These are phyloP conservation scores for Scorias spongiosa DNA, from an alignment of 2,329 filamentous ascomycete genomes.

Conservation along the genomic window DNA sequence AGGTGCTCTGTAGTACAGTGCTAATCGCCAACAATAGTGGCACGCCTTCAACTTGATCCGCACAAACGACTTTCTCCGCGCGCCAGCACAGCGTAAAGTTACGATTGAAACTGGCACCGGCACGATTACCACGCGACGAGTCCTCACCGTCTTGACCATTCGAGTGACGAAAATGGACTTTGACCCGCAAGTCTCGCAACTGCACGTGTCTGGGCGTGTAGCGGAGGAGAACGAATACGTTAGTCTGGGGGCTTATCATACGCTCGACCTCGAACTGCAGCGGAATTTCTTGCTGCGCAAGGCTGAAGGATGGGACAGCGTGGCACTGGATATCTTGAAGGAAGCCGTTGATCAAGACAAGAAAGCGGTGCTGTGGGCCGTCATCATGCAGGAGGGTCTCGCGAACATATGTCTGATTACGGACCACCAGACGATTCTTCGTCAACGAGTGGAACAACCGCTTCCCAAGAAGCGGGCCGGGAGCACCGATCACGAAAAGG, in stretches of 20 bases:
- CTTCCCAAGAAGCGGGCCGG: constrained; percentile 54
- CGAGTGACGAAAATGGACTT: constrained; percentile 53
- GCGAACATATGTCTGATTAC: constrained; percentile 75
- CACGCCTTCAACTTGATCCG: constrained; percentile 61
- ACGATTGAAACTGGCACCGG: constrained; percentile 46
- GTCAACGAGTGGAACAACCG: constrained; percentile 51
- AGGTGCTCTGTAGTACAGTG: not conserved
- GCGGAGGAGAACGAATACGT: constrained; percentile 52
- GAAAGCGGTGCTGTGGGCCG: constrained; percentile 69
- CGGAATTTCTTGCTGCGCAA: constrained; percentile 83
- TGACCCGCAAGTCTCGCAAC: constrained; percentile 49
- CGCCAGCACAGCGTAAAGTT: constrained; percentile 51
- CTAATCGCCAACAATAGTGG: constrained; percentile 37
- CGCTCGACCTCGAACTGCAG: constrained; percentile 71
- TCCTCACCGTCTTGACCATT: constrained; percentile 50
- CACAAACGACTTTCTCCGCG: constrained; percentile 47
- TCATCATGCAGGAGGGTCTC: constrained; percentile 83
- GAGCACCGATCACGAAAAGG: constrained; percentile 47
- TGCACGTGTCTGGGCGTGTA: constrained; percentile 54
- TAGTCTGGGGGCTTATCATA: constrained; percentile 53
- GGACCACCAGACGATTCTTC: constrained; percentile 61
- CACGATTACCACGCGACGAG: constrained; percentile 45
- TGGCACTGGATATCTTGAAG: constrained; percentile 61
- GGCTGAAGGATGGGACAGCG: constrained; percentile 72
- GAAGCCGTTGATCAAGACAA: constrained; percentile 68